Evolutionary conservation across 441 rosid species (phyloP).

Genomic region (Gossypium schwendimanii): DNA sequence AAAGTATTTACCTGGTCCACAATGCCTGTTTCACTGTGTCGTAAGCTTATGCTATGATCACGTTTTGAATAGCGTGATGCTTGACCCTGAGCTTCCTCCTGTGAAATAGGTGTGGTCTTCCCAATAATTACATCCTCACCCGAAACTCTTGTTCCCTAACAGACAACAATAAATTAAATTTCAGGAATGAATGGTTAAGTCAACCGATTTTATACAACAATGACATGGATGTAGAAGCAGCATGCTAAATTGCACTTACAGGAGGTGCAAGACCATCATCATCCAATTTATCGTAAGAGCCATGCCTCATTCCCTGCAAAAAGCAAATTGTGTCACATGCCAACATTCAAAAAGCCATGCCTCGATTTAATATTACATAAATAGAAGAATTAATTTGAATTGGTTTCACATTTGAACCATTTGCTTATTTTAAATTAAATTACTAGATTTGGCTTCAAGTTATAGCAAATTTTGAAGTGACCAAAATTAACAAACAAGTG

Average conservation of each 20-base stretch:
- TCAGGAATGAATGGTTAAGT: slow-evolving; percentile 12
- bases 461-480: background rate
- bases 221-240: background rate
- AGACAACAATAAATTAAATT: slow-evolving; percentile 10
- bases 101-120: slow-evolving; percentile 87
- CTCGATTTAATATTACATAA: background rate
- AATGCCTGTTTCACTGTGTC: slow-evolving; percentile 95
- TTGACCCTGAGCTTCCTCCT: slow-evolving; percentile 94
- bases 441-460: background rate
- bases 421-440: background rate
- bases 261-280: slow-evolving; percentile 99
- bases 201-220: background rate
- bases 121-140: slow-evolving; percentile 98
- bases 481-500: background rate
- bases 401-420: background rate
- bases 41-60: slow-evolving; percentile 93
- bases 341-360: background rate
- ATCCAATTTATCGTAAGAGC: slow-evolving; percentile 93
- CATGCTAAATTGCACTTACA: slow-evolving; percentile 33
- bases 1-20: slow-evolving; percentile 78
- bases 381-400: background rate
- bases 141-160: slow-evolving; percentile 88
- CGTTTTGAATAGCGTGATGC: slow-evolving; percentile 71
- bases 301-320: slow-evolving; percentile 95
- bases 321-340: slow-evolving; percentile 17